phyloP scores from a whole-genome alignment of 345 rosid genomes.

The Mallotus nudiflorus region DNA sequence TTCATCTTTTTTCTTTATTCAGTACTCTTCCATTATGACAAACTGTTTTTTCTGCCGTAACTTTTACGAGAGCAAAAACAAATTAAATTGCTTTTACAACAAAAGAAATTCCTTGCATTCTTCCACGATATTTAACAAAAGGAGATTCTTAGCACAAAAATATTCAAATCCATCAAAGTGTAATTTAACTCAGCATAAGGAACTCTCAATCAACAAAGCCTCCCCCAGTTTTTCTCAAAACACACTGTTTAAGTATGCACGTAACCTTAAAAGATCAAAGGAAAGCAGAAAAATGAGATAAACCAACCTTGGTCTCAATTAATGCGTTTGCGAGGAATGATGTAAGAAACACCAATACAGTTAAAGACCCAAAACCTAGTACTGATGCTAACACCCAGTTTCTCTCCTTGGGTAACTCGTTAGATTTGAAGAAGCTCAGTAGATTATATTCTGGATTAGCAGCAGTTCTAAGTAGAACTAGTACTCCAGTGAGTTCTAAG shows the following conservation, averaged over 20 bases:
- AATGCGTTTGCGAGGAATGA: slow-evolving; percentile 49
- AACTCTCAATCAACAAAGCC: no score
- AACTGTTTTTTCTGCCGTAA: no score
- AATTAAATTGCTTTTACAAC: no score
- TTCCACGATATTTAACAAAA: no score
- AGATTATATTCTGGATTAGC: slow-evolving; percentile 47
- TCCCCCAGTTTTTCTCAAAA: no score
- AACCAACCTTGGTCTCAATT: slow-evolving; percentile 53
- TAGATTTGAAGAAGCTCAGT: slow-evolving; percentile 37
- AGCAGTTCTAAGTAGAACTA: slow-evolving; percentile 52
- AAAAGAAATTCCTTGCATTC: no score
- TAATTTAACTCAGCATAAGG: no score
- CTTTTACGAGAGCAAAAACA: no score
- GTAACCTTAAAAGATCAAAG: slow-evolving; percentile 12
- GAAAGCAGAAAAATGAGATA: neutral
- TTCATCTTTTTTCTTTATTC: no score
- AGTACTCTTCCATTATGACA: no score
- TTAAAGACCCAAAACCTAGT: slow-evolving; percentile 57
- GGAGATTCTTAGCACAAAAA: no score
- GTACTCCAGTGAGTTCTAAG: slow-evolving; percentile 54
- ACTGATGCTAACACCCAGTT: slow-evolving; percentile 67
- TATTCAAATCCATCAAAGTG: no score
- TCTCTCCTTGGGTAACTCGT: slow-evolving; percentile 33
- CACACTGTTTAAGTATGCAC: neutral
- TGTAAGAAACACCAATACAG: slow-evolving; percentile 50